Evolutionary conservation across 2,329 filamentous ascomycete genomes (phyloP).

Genomic region (Trichoderma sp.): DNA sequence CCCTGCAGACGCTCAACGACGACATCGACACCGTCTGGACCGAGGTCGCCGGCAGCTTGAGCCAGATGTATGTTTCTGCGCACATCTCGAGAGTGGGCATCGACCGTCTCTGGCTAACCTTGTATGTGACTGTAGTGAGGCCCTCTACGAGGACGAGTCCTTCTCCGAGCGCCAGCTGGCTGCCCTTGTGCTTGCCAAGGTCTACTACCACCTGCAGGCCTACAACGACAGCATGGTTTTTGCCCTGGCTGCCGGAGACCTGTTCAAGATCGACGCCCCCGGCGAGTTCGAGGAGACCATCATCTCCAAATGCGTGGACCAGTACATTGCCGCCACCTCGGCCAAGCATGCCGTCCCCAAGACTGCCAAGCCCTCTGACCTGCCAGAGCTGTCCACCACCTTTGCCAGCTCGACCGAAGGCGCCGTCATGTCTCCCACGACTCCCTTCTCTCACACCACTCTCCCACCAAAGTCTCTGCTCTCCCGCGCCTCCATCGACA

Average conservation of each 20-base stretch:
- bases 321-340: constrained; percentile 78
- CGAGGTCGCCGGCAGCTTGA: constrained; percentile 87
- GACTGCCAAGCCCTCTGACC: constrained; percentile 43
- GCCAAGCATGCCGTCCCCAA: constrained; percentile 48
- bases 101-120: not conserved
- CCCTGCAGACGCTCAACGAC: constrained; percentile 89
- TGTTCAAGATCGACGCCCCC: constrained; percentile 86
- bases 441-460: constrained; percentile 90
- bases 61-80: constrained; percentile 69
- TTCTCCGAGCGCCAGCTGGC: constrained; percentile 94
- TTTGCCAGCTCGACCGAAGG: constrained; percentile 68
- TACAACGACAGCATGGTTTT: constrained; percentile 99
- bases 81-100: not conserved
- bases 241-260: constrained; percentile 87
- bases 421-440: constrained; percentile 80
- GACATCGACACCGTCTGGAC: constrained; percentile 98
- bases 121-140: constrained; percentile 63
- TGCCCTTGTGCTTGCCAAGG: constrained; percentile 91
- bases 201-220: constrained; percentile 97
- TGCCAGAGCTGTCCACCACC: constrained; percentile 74
- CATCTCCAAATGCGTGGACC: constrained; percentile 96
- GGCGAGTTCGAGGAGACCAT: constrained; percentile 99
- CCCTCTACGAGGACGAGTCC: constrained; percentile 91
- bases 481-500: constrained; percentile 72
- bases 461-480: constrained; percentile 91